Evolutionary conservation across 176 grass and related monocot species (phyloP).

Genomic region (Phoenix roebelenii): DNA sequence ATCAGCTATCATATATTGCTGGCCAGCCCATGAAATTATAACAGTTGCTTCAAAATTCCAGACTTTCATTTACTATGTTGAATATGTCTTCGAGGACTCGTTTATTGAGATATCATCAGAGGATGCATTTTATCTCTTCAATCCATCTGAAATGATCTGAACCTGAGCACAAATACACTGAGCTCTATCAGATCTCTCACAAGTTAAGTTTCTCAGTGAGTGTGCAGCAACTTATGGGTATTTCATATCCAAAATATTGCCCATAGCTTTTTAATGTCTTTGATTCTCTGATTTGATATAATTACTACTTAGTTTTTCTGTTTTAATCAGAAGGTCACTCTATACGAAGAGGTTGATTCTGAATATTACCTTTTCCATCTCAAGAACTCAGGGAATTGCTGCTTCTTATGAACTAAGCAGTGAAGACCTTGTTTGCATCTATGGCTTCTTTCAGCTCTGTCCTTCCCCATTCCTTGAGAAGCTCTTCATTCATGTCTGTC

Average conservation of each 20-base stretch:
- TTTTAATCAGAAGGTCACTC: not conserved
- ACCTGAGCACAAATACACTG: not conserved
- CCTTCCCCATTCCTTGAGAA: conserved; percentile 24
- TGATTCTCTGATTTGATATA: not conserved
- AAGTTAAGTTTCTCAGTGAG: conserved; percentile 17
- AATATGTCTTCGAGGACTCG: not conserved
- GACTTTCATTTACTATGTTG: conserved; percentile 30
- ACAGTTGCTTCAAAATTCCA: conserved; percentile 21
- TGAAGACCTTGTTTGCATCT: conserved; percentile 4
- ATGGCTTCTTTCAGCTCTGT: conserved; percentile 16
- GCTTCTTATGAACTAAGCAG: no score
- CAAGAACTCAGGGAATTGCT: no score
- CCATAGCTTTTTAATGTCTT: not conserved
- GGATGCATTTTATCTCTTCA: conserved; percentile 25
- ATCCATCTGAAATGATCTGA: not conserved
- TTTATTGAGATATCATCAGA: conserved; percentile 17
- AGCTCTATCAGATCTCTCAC: conserved; percentile 16
- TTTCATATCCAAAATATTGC: no score
- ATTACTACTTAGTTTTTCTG: not conserved
- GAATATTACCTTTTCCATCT: no score
- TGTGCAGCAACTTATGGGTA: conserved; percentile 30
- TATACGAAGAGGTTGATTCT: no score
- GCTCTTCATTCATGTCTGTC: conserved; percentile 39
- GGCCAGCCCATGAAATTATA: not conserved
- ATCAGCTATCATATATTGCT: conserved; percentile 24